Evolutionary conservation across 768 basidiomycete species (phyloP).

Genomic region (Boletellus ananas): DNA sequence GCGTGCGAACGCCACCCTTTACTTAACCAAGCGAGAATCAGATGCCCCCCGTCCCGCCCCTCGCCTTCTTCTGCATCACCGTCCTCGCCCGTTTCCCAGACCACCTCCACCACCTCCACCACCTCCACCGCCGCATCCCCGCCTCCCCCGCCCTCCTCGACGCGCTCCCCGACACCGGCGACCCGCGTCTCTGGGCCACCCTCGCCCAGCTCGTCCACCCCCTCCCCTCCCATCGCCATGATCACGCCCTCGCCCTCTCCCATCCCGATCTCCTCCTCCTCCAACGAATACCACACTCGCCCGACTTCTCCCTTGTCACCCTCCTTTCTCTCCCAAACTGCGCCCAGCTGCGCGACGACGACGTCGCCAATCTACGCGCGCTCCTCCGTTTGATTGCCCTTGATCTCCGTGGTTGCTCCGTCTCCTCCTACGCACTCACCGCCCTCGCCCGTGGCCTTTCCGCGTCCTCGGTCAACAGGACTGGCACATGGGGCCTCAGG

Average conservation of each 20-base stretch:
- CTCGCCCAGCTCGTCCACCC: constrained; percentile 55
- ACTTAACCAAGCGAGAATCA: too few species aligned
- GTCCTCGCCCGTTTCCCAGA: constrained; percentile 44
- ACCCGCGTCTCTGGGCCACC: constrained; percentile 61
- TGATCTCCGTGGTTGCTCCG: constrained; percentile 53
- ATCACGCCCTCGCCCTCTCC: constrained; percentile 47
- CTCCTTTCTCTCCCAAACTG: constrained; percentile 58
- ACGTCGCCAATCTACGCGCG: constrained; percentile 44
- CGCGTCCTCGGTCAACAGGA: constrained; percentile 20
- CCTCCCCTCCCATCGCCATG: constrained; percentile 40
- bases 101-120: constrained; percentile 32
- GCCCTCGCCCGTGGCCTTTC: constrained; percentile 47
- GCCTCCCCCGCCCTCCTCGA: constrained; percentile 42
- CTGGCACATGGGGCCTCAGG: constrained; percentile 57
- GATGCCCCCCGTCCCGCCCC: constrained; percentile 42
- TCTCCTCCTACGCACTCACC: constrained; percentile 52
- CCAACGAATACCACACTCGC: constrained; percentile 51
- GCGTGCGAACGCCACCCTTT: constrained; percentile 17
- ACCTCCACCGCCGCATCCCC: constrained; percentile 37
- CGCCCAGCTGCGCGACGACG: constrained; percentile 53
- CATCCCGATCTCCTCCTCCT: constrained; percentile 54
- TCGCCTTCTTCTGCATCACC: constrained; percentile 49
- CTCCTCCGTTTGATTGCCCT: constrained; percentile 58
- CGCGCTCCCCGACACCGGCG: constrained; percentile 32
- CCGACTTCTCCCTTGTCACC: constrained; percentile 61